Base-by-base conservation (phyloP, 2,329 filamentous ascomycete species). In the Talaromyces pinophilus region DNA sequence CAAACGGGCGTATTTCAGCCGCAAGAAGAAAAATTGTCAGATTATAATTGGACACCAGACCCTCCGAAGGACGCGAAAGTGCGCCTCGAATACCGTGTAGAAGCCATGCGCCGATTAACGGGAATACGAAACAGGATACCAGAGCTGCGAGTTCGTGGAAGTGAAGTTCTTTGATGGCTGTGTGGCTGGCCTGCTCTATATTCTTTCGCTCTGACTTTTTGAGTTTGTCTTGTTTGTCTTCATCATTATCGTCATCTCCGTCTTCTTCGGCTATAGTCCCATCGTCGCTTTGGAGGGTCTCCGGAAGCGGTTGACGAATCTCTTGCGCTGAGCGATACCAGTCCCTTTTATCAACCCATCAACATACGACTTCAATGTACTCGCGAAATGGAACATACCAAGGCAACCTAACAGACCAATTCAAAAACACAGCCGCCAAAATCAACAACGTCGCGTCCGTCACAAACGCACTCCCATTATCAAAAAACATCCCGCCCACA, bases 1-100 rank as follows among this genome's bases (percentile, higher is more conserved):
- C 87, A 59, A 93, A 81, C 0, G 94, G 94, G 2, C 92, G 89
- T 33, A 97, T 82, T 78, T 98, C 94, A 3, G 94, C 91, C 0
- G 91, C 92, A 19, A 97, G 84, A 2, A 97, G 82, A 77, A 97
- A 98, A 62, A 98, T 92, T 13, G 90, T 93, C 64, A 98, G 83
- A 77, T 97, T 97, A 80, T 94, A 96, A 77, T 97, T 92, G 4
- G 92, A 96, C 6, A 98, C 90, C 11, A 98, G 82, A 1, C 92
- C 92, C 76, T 96, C 93, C 0, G 92, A 93, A 0, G 91, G 92
- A 1, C 91, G 85, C 28, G 91, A 93, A 19, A 98, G 86, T 72
- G 94, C 92, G 8, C 85, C 86, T 61, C 94, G 88, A 67, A 97
- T 91, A 22, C 87, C 82, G 75, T 97, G 93, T 11, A 98, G 83